Base-by-base conservation (phyloP, 2,329 filamentous ascomycete species). In the Cadophora malorum region DNA sequence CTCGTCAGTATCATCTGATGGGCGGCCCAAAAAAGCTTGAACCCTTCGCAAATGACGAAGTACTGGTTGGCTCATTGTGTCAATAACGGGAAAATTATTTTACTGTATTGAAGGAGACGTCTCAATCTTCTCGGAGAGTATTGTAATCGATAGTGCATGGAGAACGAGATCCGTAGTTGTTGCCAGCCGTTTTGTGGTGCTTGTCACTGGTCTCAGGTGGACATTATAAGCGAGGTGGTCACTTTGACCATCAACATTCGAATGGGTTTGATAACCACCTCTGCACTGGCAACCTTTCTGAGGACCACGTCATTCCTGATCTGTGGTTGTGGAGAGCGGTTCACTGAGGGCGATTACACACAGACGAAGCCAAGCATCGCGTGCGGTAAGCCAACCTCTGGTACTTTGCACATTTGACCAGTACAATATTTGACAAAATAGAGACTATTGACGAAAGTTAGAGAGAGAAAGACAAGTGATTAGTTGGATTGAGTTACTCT, bases 361-460 rank as follows among this genome's bases (percentile, higher is more conserved):
- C 10, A 45, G 10, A 45, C 38, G 10, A 45, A 45, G 38, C 38
- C 38, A 45, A 45, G 8, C 38, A 45, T 12, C 16, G 38, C 38
- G 6, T 45, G 38, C 38, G 10, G 38, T 45, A 16, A 16, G 38
- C 38, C 38, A 45, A 45, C 47, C 21, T 50, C 3, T 50, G 7
- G 47, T 23, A 21, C 47, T 50, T 50, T 50, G 8, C 47, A 50
- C 47, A 50, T 50, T 50, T 50, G 21, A 50, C 47, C 10, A 50
- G 47, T 50, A 50, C 47, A 50, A 50, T 25, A 50, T 50, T 50
- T 50, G 21, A 50, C 21, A 50, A 50, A 50, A 21, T 21, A 21
- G n/a, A 50, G n/a, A 50, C 47, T 19, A 21, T 50, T 50, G 47
- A 50, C 47, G 8, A 50, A 50, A 50, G 47, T 50, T 50, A 50